Evolutionary conservation across 305 asterid genomes (phyloP), one percentile per base, ranked within the genome.

Genomic region (Ruellia speciosa): DNA sequence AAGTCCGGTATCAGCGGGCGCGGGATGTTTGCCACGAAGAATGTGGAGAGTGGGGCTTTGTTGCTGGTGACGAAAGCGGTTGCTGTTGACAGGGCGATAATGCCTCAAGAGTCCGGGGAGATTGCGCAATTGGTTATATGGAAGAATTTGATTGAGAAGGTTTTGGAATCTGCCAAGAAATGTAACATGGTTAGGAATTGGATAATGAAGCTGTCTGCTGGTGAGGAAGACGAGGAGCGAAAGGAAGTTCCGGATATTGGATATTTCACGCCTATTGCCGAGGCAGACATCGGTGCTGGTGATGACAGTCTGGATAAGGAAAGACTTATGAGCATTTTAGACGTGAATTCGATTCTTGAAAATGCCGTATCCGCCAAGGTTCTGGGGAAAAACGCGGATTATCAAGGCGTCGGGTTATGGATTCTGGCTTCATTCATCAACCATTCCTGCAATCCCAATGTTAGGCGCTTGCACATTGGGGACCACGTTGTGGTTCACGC

Each of bases 381-480:
- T 0, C 64, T 82, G 51, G 95, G 94, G 0, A 81, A 72, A 67
- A 77, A 85, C 7, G 78, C 76, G 1, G 75, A 79, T 47, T 88
- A 87, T 54, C 82, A 84, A 71, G 88, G 96, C 0, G 71, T 90
- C 6, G 97, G 95, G 3, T 54, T 90, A 0, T 90, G 97, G 97
- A 13, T 83, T n/a, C 59, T 87, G 35, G 75, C 94, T 60, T 87
- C 90, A 24, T 90, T 84, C 19, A 65, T 90, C 14, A 90, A 84
- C 70, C 96, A 87, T 63, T 87, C 97, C 0, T 90, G 96, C 43
- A 81, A 81, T 52, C 97, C 97, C 3, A 90, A 85, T 16, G 86
- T 67, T 17, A 72, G 96, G 75, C 81, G 95, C 0, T 63, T 82
- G 68, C 96, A 87, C 70, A 52, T 90, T 18, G 97, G 97, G 6